Percentiles rank a stretch among this genome's conserved stretches.
Conservation (phyloP, 2,329 filamentous ascomycete genomes). For the Paracoccidioides lutzii region DNA sequence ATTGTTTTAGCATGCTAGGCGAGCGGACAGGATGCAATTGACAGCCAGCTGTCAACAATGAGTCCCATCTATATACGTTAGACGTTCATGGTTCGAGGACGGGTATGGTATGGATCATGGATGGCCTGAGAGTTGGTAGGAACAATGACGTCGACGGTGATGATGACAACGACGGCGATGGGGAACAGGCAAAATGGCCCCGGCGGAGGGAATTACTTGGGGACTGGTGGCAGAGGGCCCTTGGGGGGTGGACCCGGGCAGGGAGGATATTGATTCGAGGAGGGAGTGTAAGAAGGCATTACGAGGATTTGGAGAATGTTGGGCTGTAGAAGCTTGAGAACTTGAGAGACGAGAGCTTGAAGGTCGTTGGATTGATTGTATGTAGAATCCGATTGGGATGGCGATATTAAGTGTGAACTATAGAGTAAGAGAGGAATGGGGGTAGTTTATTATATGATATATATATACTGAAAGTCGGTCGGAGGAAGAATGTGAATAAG, state of each 20-base stretch:
- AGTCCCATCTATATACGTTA: not conserved
- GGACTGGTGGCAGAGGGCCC: slow-evolving; percentile 13
- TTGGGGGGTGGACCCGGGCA: slow-evolving; percentile 14
- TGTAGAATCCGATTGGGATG: not conserved
- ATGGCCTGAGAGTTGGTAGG: no score
- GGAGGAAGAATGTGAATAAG: not conserved
- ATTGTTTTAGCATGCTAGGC: not conserved
- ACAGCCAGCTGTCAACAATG: slow-evolving; percentile 9
- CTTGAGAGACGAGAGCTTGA: no score
- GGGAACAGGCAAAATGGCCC: not conserved
- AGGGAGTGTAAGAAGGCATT: slow-evolving; percentile 13
- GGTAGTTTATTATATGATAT: not conserved
- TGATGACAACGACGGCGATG: not conserved
- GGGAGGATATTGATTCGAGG: slow-evolving; percentile 13
- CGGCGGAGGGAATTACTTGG: slow-evolving; percentile 8
- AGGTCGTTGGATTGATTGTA: no score
- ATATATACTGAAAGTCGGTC: not conserved
- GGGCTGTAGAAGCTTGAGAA: not conserved
- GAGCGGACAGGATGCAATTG: not conserved
- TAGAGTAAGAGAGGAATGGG: not conserved
- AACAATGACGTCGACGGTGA: no score
- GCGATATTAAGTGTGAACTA: not conserved
- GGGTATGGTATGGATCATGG: not conserved
- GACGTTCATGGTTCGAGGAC: not conserved
- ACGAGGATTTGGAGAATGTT: not conserved